Evolutionary conservation across 257 asterid species (phyloP).

Genomic region (Fraxinus cuspidata): DNA sequence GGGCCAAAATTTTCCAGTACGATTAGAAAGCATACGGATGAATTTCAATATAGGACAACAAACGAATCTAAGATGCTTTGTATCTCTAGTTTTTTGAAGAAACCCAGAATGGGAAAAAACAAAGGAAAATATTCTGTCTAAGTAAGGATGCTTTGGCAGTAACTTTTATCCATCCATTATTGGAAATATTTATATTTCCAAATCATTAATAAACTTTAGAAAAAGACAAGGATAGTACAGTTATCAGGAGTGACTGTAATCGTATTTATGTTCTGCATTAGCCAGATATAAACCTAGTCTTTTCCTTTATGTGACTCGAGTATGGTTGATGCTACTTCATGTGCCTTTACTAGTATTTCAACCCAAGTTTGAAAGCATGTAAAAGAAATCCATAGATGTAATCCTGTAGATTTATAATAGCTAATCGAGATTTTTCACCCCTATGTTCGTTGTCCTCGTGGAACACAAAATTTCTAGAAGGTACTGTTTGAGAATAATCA

Average conservation of each 20-base stretch:
- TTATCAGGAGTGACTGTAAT: background rate
- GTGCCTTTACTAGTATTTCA: background rate
- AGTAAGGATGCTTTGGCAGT: background rate
- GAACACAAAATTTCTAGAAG: background rate
- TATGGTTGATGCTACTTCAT: slow-evolving; percentile 8
- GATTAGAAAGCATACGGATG: background rate
- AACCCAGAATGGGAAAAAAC: background rate
- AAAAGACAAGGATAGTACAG: background rate
- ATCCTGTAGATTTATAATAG: background rate
- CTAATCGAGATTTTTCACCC: background rate
- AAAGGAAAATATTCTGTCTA: background rate
- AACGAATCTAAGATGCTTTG: background rate
- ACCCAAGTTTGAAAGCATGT: background rate
- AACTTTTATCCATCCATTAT: background rate
- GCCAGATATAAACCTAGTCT: background rate
- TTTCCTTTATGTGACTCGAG: background rate
- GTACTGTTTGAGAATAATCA: background rate
- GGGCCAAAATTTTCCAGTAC: background rate
- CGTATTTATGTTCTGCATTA: background rate
- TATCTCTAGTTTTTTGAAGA: background rate
- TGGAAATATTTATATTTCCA: background rate
- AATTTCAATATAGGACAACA: slow-evolving; percentile 8
- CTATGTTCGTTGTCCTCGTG: background rate
- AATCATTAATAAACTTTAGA: background rate
- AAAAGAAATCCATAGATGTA: slow-evolving; percentile 8